These are phyloP conservation scores for Ophiostoma tasmaniense DNA, from an alignment of 2,329 filamentous ascomycete species.

Conservation along the genomic window DNA sequence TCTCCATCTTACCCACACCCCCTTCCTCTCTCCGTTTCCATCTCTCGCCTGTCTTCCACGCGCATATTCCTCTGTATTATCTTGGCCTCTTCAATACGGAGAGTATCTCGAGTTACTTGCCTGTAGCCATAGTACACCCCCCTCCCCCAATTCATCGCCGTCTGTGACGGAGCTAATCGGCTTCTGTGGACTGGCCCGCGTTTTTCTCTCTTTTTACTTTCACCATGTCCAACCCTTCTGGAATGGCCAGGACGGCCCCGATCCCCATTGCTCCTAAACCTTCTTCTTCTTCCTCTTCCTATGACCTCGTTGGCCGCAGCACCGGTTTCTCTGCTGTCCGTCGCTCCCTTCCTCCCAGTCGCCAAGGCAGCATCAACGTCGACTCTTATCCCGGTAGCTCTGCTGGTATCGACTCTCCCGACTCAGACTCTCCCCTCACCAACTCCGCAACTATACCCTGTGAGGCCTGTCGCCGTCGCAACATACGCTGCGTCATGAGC, in stretches of 20 bases:
- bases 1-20: conserved; percentile 11
- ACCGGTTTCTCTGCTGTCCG: conserved; percentile 17
- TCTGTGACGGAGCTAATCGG: conserved; percentile 6
- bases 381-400: conserved; percentile 44
- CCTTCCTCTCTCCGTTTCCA: conserved; percentile 6
- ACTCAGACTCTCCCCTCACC: conserved; percentile 38
- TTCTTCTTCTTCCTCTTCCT: conserved; percentile 26
- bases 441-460: conserved; percentile 47
- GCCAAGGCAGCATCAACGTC: conserved; percentile 41
- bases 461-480: conserved; percentile 65
- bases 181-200: background rate
- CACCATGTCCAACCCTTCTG: conserved; percentile 46
- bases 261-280: conserved; percentile 59
- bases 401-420: conserved; percentile 45
- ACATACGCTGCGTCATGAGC: conserved; percentile 64
- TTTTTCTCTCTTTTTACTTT: conserved; percentile 21
- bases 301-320: conserved; percentile 26
- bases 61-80: background rate
- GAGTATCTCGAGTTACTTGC: background rate
- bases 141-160: conserved; percentile 10
- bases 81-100: background rate
- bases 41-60: conserved; percentile 5
- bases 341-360: conserved; percentile 32
- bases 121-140: conserved; percentile 11
- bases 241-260: conserved; percentile 52